Conservation (phyloP, 495 filamentous ascomycete genomes). For the Cercophora sp. region DNA sequence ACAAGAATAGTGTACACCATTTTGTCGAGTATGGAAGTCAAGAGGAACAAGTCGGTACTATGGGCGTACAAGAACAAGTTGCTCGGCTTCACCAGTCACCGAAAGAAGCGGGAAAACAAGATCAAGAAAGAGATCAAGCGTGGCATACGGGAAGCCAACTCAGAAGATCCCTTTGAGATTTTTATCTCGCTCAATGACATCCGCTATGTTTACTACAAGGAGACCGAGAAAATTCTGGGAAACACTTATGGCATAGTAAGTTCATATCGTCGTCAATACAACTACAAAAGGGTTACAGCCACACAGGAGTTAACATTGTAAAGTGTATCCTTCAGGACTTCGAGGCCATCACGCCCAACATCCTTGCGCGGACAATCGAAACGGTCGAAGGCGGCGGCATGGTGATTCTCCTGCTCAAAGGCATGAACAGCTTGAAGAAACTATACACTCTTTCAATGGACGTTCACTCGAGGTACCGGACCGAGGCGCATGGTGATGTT, state of each 20-base stretch:
- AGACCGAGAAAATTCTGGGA: conserved; percentile 98
- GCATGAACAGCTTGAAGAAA: conserved; percentile 96
- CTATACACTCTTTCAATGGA: conserved; percentile 98
- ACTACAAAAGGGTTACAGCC: too few species aligned
- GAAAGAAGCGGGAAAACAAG: conserved; percentile 95
- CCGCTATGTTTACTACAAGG: conserved; percentile 99
- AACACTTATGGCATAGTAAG: conserved; percentile 91
- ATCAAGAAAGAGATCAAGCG: conserved; percentile 98
- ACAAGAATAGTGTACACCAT: conserved; percentile 88
- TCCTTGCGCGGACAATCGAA: conserved; percentile 91
- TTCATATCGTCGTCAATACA: background rate
- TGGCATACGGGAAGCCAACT: conserved; percentile 90
- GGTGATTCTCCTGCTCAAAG: conserved; percentile 85
- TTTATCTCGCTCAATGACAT: conserved; percentile 97
- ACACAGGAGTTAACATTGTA: conserved; percentile 9
- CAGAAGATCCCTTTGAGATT: conserved; percentile 94
- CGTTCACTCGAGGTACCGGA: conserved; percentile 92
- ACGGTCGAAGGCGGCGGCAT: conserved; percentile 96
- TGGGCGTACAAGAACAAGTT: conserved; percentile 99
- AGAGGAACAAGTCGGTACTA: conserved; percentile 92
- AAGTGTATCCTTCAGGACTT: conserved; percentile 94
- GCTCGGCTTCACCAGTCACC: conserved; percentile 84
- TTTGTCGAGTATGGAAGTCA: conserved; percentile 81
- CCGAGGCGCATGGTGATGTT: conserved; percentile 94
- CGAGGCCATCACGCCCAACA: conserved; percentile 93